Percentiles rank a stretch among this genome's conserved stretches.
Conservation (phyloP, 306 rosid genomes). For the Bauhinia variegata region DNA sequence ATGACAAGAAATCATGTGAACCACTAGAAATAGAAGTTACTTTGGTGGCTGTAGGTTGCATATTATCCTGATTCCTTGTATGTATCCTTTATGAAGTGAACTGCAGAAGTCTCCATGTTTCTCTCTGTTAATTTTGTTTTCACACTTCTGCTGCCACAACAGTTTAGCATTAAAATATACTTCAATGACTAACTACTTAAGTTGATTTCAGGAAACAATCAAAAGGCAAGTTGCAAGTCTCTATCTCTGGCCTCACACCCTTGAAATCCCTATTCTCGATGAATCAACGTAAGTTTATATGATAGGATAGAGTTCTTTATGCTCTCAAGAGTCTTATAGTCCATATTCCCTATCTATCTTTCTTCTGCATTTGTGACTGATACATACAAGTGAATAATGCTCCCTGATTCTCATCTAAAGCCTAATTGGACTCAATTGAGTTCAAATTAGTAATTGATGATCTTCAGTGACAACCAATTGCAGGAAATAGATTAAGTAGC, state of each 20-base stretch:
- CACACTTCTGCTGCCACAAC: too few species aligned
- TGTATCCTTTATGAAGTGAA: background rate
- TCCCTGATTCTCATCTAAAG: background rate
- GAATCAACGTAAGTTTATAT: slow-evolving; percentile 65
- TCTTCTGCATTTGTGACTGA: background rate
- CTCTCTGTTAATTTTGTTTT: too few species aligned
- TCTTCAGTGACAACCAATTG: background rate
- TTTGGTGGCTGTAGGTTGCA: slow-evolving; percentile 13
- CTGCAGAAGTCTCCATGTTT: background rate
- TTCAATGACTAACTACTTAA: slow-evolving; percentile 32
- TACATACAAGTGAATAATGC: background rate
- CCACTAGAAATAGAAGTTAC: slow-evolving; percentile 8
- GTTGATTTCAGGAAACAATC: slow-evolving; percentile 64
- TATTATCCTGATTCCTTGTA: slow-evolving; percentile 9
- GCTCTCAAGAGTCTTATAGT: slow-evolving; percentile 1
- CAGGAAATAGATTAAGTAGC: slow-evolving; percentile 1
- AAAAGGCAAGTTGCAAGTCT: slow-evolving; percentile 74
- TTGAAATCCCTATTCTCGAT: slow-evolving; percentile 78
- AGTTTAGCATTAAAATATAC: slow-evolving; percentile 27
- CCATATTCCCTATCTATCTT: background rate
- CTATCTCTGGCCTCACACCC: slow-evolving; percentile 87
- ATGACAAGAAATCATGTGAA: background rate
- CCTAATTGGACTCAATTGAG: background rate
- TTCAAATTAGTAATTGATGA: background rate
- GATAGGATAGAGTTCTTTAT: slow-evolving; percentile 11